Evolutionary conservation across 495 filamentous ascomycete genomes (phyloP).

Genomic region (Cairneyella variabilis): DNA sequence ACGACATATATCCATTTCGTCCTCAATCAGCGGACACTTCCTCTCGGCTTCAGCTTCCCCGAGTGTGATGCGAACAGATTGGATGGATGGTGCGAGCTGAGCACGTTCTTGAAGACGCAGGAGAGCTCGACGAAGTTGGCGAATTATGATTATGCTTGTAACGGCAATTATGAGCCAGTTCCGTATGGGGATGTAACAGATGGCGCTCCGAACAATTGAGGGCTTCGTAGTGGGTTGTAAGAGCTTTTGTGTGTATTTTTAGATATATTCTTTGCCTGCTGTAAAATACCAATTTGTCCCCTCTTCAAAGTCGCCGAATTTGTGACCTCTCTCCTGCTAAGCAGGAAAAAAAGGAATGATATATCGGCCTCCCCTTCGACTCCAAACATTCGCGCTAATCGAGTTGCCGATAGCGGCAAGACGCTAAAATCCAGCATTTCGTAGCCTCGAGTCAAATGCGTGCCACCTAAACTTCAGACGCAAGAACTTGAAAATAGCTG

Average conservation of each 20-base stretch:
- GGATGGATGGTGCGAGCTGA: conserved; percentile 65
- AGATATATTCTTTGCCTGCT: too few species aligned
- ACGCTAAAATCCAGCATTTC: too few species aligned
- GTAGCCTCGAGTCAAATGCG: too few species aligned
- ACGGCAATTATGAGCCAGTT: conserved; percentile 39
- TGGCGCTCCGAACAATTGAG: conserved; percentile 30
- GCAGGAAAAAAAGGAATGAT: too few species aligned
- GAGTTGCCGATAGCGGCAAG: too few species aligned
- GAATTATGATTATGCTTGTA: conserved; percentile 51
- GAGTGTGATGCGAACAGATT: conserved; percentile 49
- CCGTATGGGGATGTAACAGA: conserved; percentile 40
- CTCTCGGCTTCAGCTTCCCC: conserved; percentile 50
- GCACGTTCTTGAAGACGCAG: conserved; percentile 50
- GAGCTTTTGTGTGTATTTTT: background rate
- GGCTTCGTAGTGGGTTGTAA: background rate
- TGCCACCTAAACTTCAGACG: too few species aligned
- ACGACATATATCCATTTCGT: conserved; percentile 63
- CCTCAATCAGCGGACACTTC: conserved; percentile 59
- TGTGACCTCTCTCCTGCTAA: too few species aligned
- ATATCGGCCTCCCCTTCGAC: too few species aligned
- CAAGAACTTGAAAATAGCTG: too few species aligned
- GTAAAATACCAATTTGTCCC: too few species aligned
- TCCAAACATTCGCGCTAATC: too few species aligned
- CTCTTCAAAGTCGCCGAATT: too few species aligned
- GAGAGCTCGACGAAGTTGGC: conserved; percentile 40